Percentiles rank a stretch among this genome's conserved stretches.
phyloP scores from a whole-genome alignment of 805 yeast genomes.

The Babjeviella inositovora region DNA sequence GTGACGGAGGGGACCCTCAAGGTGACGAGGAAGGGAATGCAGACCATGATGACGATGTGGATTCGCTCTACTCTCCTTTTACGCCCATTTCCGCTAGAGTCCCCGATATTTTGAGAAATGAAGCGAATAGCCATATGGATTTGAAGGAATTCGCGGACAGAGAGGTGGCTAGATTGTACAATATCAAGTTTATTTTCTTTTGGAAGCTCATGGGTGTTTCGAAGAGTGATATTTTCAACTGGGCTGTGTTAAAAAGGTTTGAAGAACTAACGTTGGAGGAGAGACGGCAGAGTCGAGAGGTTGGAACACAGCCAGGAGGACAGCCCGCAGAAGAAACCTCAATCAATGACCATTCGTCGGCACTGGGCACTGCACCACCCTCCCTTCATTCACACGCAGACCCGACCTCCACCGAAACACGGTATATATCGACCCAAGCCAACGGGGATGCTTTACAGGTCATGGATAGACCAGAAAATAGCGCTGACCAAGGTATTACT shows the following conservation, averaged over 20 bases:
- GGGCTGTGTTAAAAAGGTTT: conserved; percentile 25
- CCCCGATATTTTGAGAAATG: conserved; percentile 19
- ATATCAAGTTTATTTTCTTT: conserved; percentile 16
- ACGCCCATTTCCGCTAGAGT: conserved; percentile 25
- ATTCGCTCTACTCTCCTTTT: conserved; percentile 10
- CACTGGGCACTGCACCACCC: no score
- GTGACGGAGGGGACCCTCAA: conserved; percentile 6
- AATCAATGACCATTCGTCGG: no score
- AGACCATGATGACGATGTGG: conserved; percentile 6
- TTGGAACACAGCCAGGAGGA: no score
- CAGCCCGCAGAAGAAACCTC: no score
- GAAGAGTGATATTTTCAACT: conserved; percentile 27
- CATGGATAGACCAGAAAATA: no score
- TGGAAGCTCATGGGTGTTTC: conserved; percentile 45
- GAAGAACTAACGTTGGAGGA: conserved; percentile 7
- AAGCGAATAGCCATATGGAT: conserved; percentile 13
- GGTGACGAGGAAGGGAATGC: conserved; percentile 1
- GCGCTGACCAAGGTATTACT: no score
- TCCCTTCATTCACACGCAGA: no score
- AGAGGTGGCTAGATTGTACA: conserved; percentile 14
- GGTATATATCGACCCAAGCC: no score
- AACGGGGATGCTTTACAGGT: no score
- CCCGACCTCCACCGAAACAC: no score
- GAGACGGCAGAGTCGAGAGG: no score
- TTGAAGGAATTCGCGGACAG: conserved; percentile 27